Percentiles rank a stretch among this genome's conserved stretches.
These are phyloP conservation scores for Xylariaceae sp. DNA, from an alignment of 2,329 filamentous ascomycete genomes.

Conservation along the genomic window DNA sequence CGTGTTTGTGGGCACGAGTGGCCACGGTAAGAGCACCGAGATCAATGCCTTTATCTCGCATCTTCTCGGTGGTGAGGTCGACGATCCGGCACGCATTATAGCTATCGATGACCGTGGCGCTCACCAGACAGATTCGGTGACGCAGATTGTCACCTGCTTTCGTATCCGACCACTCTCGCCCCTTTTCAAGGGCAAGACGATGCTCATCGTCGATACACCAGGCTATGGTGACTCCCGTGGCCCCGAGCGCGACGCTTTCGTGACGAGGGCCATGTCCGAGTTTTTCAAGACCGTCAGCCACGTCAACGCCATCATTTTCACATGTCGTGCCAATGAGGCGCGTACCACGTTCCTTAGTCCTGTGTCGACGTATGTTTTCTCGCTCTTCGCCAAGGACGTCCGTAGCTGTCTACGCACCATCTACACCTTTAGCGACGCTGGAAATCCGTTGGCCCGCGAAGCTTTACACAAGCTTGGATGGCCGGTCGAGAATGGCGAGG, in stretches of 20 bases:
- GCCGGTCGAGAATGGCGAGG: background rate
- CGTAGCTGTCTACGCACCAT: background rate
- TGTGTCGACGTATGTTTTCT: background rate
- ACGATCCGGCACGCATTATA: background rate
- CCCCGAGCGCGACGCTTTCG: background rate
- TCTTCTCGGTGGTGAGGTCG: background rate
- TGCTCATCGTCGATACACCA: background rate
- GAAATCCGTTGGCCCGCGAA: background rate
- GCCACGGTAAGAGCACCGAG: background rate
- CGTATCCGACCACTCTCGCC: background rate
- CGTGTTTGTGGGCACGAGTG: background rate
- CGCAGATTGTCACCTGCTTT: background rate
- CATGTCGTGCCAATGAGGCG: background rate
- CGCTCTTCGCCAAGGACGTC: background rate
- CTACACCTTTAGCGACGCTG: background rate
- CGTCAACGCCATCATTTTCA: background rate
- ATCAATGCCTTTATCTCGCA: background rate
- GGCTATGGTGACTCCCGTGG: background rate
- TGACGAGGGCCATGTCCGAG: background rate
- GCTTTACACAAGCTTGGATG: background rate
- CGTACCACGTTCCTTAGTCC: background rate
- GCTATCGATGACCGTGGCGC: background rate
- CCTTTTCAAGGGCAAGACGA: background rate
- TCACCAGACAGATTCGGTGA: background rate
- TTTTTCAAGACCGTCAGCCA: background rate